A percentile compares a stretch with the other conserved stretches of the same genome.
These are phyloP conservation scores for Colletotrichum agaves DNA, from an alignment of 2,329 filamentous ascomycete genomes.

Conservation along the genomic window DNA sequence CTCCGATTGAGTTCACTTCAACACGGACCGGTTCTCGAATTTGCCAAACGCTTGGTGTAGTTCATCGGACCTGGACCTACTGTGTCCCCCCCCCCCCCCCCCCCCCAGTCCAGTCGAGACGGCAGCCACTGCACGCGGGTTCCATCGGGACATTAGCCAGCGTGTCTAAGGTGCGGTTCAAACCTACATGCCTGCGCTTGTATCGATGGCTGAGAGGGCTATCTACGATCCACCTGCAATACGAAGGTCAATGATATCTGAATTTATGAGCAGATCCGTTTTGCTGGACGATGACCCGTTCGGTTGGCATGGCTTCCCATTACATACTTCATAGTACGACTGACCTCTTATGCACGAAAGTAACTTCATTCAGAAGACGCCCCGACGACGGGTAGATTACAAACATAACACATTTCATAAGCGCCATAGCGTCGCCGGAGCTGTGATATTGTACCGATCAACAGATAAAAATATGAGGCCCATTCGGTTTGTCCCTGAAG, in stretches of 20 bases:
- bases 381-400: no score
- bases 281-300: no score
- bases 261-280: no score
- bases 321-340: no score
- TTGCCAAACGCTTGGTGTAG: not conserved
- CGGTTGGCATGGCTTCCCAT: no score
- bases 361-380: no score
- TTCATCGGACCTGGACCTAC: constrained; percentile 13
- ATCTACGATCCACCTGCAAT: not conserved
- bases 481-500: not conserved
- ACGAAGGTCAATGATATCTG: no score
- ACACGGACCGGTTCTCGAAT: constrained; percentile 20
- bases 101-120: constrained; percentile 15
- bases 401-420: no score
- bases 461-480: no score
- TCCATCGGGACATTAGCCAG: constrained; percentile 8
- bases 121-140: constrained; percentile 25
- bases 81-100: not conserved
- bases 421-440: no score
- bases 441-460: no score
- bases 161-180: constrained; percentile 9
- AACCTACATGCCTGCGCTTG: constrained; percentile 24
- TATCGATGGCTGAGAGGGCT: constrained; percentile 3
- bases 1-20: constrained; percentile 17
- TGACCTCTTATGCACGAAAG: no score